Evolutionary conservation across 1,284 basidiomycete species (phyloP), one percentile per base, ranked within the genome.

Genomic region (Apiotrichum sp.): DNA sequence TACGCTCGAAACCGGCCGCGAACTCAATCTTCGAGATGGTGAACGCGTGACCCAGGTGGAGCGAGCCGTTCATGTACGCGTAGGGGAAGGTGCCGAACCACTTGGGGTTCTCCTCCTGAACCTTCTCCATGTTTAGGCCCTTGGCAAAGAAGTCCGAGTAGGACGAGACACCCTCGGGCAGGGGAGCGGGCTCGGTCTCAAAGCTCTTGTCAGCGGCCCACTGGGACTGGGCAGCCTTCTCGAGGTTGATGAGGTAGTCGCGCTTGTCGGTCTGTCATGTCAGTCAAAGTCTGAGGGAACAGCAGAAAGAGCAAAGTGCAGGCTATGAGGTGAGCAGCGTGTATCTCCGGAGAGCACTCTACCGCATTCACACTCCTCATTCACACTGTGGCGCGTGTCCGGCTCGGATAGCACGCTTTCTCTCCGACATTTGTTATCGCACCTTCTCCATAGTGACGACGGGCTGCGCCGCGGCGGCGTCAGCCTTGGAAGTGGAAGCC

Each of bases 1-100:
- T 88, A 52, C 95, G 82, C 78, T 99, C 87, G 76, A 89, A 98
- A 29, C 96, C 96, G 42, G 93, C 87, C 2, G 87, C 86, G 69
- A 98, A 99, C 76, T 99, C 96, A 74, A 98, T 88, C 80, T 99
- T 99, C 60, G 91, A 93, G 76, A 98, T 90, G 43, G 93, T 95
- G 78, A 99, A 99, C 0, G 89, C 95, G 78, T 99, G 96, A 43
- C 96, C 96, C 38, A 98, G 82, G 77, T 99, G 96, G 65, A 98
- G 82, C 62, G 88, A 89, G 50, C 96, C 96, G 74, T 99, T 99
- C 92, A 98, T 98, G 82, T 99, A 99, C 2, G 92, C 89, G 78
- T 82, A 95, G 33, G 95, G 92, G 75, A 89, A 93, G 75, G 86
- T 97, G 55, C 93, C 93, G 70, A 98, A 89, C 91, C 92, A 98